Evolutionary conservation across 805 yeast species (phyloP).

Genomic region (Cyberlindnera euphorbiiphila): DNA sequence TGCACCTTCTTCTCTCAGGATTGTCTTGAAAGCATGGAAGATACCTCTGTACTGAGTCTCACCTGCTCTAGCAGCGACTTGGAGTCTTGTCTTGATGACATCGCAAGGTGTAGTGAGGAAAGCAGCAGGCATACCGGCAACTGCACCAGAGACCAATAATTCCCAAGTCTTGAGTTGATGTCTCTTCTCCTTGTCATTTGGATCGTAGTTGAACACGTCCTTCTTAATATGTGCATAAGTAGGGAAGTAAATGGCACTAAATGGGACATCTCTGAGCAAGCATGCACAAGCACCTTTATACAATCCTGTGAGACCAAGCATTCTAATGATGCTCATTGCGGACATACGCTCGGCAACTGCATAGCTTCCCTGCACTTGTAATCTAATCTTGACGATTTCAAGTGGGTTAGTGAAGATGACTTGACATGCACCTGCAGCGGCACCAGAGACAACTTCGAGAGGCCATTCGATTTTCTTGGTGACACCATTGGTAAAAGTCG

Average conservation of each 20-base stretch:
- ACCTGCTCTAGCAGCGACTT: slow-evolving; percentile 73
- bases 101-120: slow-evolving; percentile 95
- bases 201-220: slow-evolving; percentile 78
- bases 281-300: slow-evolving; percentile 93
- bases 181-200: slow-evolving; percentile 52
- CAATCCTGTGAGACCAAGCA: slow-evolving; percentile 78
- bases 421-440: slow-evolving; percentile 94
- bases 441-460: slow-evolving; percentile 84
- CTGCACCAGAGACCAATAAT: slow-evolving; percentile 79
- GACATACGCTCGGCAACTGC: slow-evolving; percentile 30
- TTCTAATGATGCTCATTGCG: slow-evolving; percentile 70
- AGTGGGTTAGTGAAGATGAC: slow-evolving; percentile 94
- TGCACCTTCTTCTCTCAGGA: slow-evolving; percentile 77
- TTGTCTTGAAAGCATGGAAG: slow-evolving; percentile 68
- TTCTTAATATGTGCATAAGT: slow-evolving; percentile 91
- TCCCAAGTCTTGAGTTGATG: slow-evolving; percentile 75
- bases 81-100: slow-evolving; percentile 92
- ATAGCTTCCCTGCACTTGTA: slow-evolving; percentile 86
- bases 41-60: slow-evolving; percentile 78
- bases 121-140: slow-evolving; percentile 98
- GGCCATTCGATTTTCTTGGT: slow-evolving; percentile 46
- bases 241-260: slow-evolving; percentile 95
- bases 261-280: slow-evolving; percentile 90
- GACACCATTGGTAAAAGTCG: slow-evolving; percentile 52
- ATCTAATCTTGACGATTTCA: slow-evolving; percentile 90